A percentile compares a stretch with the other conserved stretches of the same genome.
These are phyloP conservation scores for Nicotiana otophora DNA, from an alignment of 257 asterid species.

Conservation along the genomic window DNA sequence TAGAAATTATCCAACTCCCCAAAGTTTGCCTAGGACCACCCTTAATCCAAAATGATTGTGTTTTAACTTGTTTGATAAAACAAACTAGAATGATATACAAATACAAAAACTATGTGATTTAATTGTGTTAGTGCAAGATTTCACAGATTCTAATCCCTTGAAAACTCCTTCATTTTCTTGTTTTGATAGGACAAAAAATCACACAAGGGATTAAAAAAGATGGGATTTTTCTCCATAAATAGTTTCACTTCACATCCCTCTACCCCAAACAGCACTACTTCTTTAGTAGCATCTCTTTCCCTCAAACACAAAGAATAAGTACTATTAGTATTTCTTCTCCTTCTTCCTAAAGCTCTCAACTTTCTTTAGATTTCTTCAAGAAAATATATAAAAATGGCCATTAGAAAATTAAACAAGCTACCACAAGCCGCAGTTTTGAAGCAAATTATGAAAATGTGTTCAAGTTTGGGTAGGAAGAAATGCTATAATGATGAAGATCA, in stretches of 20 bases:
- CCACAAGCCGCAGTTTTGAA: constrained; percentile 19
- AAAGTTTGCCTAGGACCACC: no score
- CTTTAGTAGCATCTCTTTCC: neutral
- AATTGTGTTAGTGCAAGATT: no score
- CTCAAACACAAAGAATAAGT: neutral
- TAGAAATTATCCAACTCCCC: no score
- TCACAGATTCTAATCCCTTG: no score
- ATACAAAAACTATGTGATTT: no score
- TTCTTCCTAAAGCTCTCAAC: neutral
- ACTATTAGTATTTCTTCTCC: neutral
- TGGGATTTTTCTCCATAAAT: constrained; percentile 1
- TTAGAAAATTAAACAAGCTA: constrained; percentile 10
- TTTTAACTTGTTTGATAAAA: no score
- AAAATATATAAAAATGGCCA: constrained; percentile 9
- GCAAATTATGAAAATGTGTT: constrained; percentile 22
- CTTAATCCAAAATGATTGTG: no score
- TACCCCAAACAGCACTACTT: neutral
- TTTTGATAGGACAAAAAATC: no score
- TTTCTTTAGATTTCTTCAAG: neutral
- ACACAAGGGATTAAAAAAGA: neutral
- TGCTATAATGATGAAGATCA: neutral
- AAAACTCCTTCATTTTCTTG: no score
- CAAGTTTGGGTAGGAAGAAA: constrained; percentile 14
- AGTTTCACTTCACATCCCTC: neutral
- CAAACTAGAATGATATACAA: no score